Base-by-base conservation (phyloP, 2,329 filamentous ascomycete genomes). In the Fusarium sp. region DNA sequence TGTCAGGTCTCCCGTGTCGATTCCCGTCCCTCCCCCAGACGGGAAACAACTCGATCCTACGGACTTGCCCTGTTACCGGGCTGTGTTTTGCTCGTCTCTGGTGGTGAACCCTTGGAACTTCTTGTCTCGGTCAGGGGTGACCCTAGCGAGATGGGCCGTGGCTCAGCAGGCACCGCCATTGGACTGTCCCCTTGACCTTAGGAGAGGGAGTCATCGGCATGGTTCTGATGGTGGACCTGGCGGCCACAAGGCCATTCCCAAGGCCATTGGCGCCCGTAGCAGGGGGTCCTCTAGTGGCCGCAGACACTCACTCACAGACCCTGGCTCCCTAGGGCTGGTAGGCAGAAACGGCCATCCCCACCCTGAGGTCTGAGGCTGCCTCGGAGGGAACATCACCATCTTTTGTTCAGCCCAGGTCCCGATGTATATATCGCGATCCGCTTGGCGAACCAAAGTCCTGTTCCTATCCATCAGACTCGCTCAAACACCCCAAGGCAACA, bases 121-220 rank as follows among this genome's bases (percentile, higher is more conserved):
- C 29, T 43, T 50, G 39, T 18, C 27, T 35, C n/a, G 11, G 35
- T 31, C 59, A 63, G 59, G 65, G 65, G 65, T 54, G 60, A 59
- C 64, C 52, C 64, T 61, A 31, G 41, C 64, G n/a, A 61, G 18
- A 29, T 2, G 20, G 31, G 31, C 60, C 52, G 72, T 75, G 72
- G 72, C 72, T 75, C 69, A 75, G 72, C 68, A 48, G 43, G 66
- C 45, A 54, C 35, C 29, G 24, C 54, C 65, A 64, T 64, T 64
- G 31, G 61, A 31, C 60, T 24, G 33, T 63, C 45, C 45, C 31
- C 45, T 52, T 50, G 50, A 39, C 27, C 27, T 37, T 37, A 33
- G n/a, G 22, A 54, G 67, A 61, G 66, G 76, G 76, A 78, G 76
- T 78, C 76, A 78, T 76, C 76, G 76, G 76, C 73, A 72, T 48